Base-by-base conservation (phyloP, 225 moss, liverwort and hornwort species). In the Physcomitrellopsis africana region DNA sequence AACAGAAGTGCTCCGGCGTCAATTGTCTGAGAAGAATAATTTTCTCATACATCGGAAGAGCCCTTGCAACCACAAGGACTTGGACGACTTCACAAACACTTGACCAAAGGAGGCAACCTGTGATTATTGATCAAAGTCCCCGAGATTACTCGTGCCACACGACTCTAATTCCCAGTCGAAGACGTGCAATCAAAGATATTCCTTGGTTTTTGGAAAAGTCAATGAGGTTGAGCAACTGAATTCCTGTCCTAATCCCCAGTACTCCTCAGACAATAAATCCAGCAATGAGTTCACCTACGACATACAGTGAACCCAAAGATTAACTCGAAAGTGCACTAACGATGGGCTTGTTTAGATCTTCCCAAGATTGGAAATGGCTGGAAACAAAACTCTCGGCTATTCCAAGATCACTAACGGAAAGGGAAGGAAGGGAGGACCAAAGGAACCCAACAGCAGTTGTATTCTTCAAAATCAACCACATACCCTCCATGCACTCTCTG, bases 1-100 rank as follows among this genome's bases (percentile, higher is more conserved):
- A 79, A 60, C 79, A 78, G 10, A 72, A 78, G 43, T 78, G 67
- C 9, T 60, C 67, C n/a, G 78, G 54, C 57, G 72, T 75, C 37
- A 75, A 60, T 60, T 78, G 78, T 51, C 72, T 44, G 22, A 41
- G 63, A 43, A 75, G 27, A 32, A 7, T n/a, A 29, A 68, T 32
- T 63, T 44, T 17, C 29, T 55, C 22, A 43, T 61, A 67, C 78
- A 70, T 70, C 70, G 51, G 77, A 70, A 65, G 64, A 46, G 71
- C 44, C 41, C 19, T 10, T 27, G 54, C 18, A 80, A 64, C 54
- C 9, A 26, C 46, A 24, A 68, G 32, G 43, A 26, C 68, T 22
- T 51, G 29, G 18, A 32, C 18, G 32, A 20, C 51, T 37, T 16
- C 44, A 10, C 22, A 15, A 8, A 1, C 18, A 26, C 37, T 29